phyloP scores from a whole-genome alignment of 2,329 filamentous ascomycete genomes.

The Aspergillus floridensis region DNA sequence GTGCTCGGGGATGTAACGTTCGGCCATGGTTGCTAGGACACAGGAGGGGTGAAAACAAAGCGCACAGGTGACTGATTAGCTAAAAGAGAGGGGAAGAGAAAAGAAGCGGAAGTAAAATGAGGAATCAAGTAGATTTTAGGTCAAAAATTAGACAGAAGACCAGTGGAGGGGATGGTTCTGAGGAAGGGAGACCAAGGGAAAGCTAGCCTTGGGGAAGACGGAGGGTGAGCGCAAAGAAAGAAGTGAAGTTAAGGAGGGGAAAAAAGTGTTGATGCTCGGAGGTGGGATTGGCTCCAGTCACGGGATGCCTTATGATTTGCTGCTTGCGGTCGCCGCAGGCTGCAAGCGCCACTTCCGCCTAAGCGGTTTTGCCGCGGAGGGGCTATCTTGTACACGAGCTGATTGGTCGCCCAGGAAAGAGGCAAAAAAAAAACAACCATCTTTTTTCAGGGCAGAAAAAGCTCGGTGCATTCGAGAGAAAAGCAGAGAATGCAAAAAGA shows the following conservation, averaged over 20 bases:
- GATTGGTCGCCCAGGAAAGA: neutral
- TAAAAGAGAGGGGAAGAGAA: conserved; percentile 18
- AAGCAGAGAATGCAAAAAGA: neutral
- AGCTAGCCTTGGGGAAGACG: neutral
- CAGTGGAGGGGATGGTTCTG: conserved; percentile 5
- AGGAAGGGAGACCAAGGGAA: conserved; percentile 2
- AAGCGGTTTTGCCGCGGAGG: conserved; percentile 25
- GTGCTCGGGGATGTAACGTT: conserved; percentile 99
- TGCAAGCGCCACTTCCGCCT: conserved; percentile 25
- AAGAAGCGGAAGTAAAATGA: conserved; percentile 10
- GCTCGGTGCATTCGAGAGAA: too few relatives aligned
- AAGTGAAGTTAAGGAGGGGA: conserved; percentile 23
- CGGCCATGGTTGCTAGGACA: conserved; percentile 69
- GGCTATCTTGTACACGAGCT: neutral
- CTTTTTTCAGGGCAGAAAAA: neutral
- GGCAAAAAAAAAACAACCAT: neutral
- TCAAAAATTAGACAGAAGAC: conserved; percentile 7
- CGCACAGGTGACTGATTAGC: conserved; percentile 21
- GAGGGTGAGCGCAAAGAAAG: conserved; percentile 7
- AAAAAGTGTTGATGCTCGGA: conserved; percentile 21
- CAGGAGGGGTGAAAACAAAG: conserved; percentile 30
- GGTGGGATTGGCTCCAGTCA: conserved; percentile 23
- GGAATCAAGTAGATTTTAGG: conserved; percentile 3
- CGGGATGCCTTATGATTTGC: conserved; percentile 18
- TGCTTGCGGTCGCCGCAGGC: conserved; percentile 19